Evolutionary conservation across 148 eudicot species (phyloP).

Genomic region (Heliosperma pusillum): DNA sequence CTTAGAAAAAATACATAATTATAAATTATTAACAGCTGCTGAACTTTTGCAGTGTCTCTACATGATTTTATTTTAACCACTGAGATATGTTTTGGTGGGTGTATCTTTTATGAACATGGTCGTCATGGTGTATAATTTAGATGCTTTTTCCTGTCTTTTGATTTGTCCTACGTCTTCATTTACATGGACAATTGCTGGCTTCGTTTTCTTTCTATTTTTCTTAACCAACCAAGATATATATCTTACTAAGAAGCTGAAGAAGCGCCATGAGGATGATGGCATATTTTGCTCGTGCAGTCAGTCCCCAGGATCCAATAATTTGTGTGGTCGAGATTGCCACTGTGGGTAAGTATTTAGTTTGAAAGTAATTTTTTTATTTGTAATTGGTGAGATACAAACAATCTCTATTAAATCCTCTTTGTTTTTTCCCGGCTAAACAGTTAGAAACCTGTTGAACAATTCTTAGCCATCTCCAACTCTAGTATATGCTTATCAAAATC

Average conservation of each 20-base stretch:
- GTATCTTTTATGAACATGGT: background rate
- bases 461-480: background rate
- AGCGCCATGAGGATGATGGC: slow-evolving; percentile 89
- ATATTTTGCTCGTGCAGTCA: slow-evolving; percentile 90
- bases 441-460: background rate
- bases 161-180: background rate
- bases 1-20: background rate
- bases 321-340: slow-evolving; percentile 91
- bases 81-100: background rate
- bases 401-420: background rate
- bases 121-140: background rate
- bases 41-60: background rate
- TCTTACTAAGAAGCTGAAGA: slow-evolving; percentile 75
- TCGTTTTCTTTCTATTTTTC: slow-evolving; percentile 15
- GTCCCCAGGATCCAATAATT: slow-evolving; percentile 54
- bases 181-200: slow-evolving; percentile 3
- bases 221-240: slow-evolving; percentile 75
- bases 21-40: background rate
- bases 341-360: slow-evolving; percentile 67
- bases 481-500: background rate
- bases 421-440: background rate
- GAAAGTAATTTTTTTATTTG: slow-evolving; percentile 4
- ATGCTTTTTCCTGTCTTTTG: background rate
- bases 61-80: background rate
- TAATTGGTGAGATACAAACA: background rate